These are phyloP conservation scores for Brachypodium distachyon DNA, from an alignment of 202 grass and related monocot genomes.

Conservation along the genomic window DNA sequence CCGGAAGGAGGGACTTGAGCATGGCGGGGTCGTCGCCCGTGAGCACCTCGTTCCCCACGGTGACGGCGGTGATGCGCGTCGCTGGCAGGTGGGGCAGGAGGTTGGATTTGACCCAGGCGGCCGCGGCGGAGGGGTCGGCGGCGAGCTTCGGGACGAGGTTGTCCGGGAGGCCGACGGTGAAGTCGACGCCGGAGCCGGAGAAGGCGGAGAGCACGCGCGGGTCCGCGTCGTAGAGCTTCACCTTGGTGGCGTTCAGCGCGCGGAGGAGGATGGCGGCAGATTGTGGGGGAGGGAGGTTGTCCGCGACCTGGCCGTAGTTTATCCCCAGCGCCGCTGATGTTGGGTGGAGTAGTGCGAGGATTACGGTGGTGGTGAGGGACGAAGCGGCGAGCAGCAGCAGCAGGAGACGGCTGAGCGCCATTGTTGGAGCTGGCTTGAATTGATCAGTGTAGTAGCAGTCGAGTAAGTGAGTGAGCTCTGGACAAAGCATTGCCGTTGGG, in stretches of 20 bases:
- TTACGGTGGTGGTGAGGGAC: too few species aligned
- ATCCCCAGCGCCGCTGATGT: conserved; percentile 34
- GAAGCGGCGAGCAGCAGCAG: too few species aligned
- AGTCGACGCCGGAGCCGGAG: conserved; percentile 44
- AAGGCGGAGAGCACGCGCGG: conserved; percentile 53
- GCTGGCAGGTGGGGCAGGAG: conserved; percentile 55
- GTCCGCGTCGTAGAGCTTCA: conserved; percentile 73
- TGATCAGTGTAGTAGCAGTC: too few species aligned
- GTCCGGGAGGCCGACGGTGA: conserved; percentile 65
- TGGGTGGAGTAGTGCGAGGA: too few species aligned
- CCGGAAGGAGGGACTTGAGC: conserved; percentile 49
- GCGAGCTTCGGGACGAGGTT: conserved; percentile 36
- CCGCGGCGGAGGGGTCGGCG: conserved; percentile 31
- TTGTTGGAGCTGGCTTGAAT: too few species aligned
- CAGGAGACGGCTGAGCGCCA: conserved; percentile 23
- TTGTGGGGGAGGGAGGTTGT: conserved; percentile 56
- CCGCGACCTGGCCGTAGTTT: conserved; percentile 73
- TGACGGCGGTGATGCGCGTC: conserved; percentile 46
- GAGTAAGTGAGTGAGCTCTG: too few species aligned
- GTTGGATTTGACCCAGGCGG: conserved; percentile 41
- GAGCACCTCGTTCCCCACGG: conserved; percentile 81
- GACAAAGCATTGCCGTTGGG: too few species aligned
- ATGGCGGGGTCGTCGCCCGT: conserved; percentile 29
- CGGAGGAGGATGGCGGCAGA: conserved; percentile 40
- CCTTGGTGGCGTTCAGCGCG: conserved; percentile 32